Conservation (phyloP, 257 asterid species). For the Petunia axillaris region DNA sequence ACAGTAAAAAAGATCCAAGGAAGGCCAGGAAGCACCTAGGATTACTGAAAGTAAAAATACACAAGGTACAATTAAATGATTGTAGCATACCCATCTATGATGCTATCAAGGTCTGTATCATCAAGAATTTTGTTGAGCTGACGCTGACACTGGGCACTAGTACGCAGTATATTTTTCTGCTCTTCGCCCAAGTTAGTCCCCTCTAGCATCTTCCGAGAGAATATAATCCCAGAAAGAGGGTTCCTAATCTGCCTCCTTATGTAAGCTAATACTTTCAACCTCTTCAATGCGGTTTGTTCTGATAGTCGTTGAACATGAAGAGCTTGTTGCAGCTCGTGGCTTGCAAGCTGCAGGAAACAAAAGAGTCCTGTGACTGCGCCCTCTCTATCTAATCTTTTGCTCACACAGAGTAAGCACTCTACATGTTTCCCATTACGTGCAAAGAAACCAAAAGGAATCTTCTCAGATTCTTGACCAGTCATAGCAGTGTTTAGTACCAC, state of each 20-base stretch:
- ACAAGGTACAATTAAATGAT: neutral
- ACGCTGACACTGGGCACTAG: slow-evolving; percentile 75
- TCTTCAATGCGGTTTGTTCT: slow-evolving; percentile 77
- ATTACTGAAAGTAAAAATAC: neutral
- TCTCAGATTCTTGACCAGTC: slow-evolving; percentile 73
- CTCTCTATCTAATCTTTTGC: slow-evolving; percentile 73
- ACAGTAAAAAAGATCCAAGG: no score
- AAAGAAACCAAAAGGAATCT: slow-evolving; percentile 69
- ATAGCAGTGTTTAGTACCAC: slow-evolving; percentile 73
- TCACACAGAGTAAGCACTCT: slow-evolving; percentile 78
- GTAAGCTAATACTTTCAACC: slow-evolving; percentile 67
- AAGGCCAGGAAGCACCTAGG: neutral
- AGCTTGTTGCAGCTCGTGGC: slow-evolving; percentile 93
- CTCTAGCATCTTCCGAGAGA: slow-evolving; percentile 83
- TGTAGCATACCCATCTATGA: slow-evolving; percentile 72
- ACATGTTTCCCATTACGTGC: slow-evolving; percentile 67
- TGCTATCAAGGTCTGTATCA: slow-evolving; percentile 91
- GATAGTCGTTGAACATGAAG: slow-evolving; percentile 82
- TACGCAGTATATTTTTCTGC: slow-evolving; percentile 65
- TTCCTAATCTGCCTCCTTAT: slow-evolving; percentile 77
- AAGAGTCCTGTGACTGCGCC: slow-evolving; percentile 79
- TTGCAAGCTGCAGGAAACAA: slow-evolving; percentile 92
- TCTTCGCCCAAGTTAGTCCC: slow-evolving; percentile 71
- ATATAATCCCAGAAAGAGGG: slow-evolving; percentile 90
- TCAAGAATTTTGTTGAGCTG: slow-evolving; percentile 88